These are phyloP conservation scores for Blastocystis sp. DNA, from an alignment of 352 stramenopile species.

Conservation along the genomic window DNA sequence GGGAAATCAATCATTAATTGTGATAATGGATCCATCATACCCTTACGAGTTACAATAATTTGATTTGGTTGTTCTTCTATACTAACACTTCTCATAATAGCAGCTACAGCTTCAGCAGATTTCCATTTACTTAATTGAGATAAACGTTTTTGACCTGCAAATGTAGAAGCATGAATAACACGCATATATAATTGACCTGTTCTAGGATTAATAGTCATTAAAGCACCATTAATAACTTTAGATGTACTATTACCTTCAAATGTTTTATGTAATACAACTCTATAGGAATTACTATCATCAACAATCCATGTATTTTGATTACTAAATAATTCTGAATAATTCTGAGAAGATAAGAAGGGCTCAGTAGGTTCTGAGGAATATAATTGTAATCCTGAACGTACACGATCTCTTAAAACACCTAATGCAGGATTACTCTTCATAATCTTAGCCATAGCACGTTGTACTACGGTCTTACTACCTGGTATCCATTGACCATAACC, in stretches of 20 bases:
- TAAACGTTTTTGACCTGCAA: conserved; percentile 94
- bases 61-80: conserved; percentile 99
- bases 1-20: conserved; percentile 97
- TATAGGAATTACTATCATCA: conserved; percentile 95
- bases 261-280: conserved; percentile 97
- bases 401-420: conserved; percentile 94
- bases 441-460: conserved; percentile 99
- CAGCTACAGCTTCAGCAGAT: conserved; percentile 96
- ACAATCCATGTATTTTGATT: conserved; percentile 99
- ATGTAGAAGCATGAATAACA: conserved; percentile 99
- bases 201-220: conserved; percentile 99
- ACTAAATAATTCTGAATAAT: conserved; percentile 98
- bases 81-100: conserved; percentile 87
- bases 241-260: conserved; percentile 96
- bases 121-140: conserved; percentile 99
- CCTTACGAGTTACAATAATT: conserved; percentile 98
- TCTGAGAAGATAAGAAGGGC: conserved; percentile 95
- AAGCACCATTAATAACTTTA: conserved; percentile 98
- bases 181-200: conserved; percentile 98
- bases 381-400: conserved; percentile 94
- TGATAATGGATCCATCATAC: conserved; percentile 95
- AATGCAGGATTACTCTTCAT: conserved; percentile 99
- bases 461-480: conserved; percentile 89
- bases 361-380: conserved; percentile 98
- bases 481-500: conserved; percentile 98